Conservation (phyloP, 305 asterid genomes). For the Rubia balearica region DNA sequence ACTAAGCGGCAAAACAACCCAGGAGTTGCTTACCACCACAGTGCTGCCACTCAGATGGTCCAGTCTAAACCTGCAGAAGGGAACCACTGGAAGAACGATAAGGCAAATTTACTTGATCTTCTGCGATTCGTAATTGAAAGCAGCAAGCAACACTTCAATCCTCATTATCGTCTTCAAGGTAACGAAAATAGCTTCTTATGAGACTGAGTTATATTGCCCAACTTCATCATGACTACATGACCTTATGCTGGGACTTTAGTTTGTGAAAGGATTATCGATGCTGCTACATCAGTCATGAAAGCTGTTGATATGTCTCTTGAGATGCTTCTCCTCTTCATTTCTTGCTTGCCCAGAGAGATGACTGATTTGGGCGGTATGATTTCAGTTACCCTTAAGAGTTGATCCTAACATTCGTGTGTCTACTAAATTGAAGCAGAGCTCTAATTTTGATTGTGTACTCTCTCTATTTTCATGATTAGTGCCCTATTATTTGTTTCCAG, state of each 20-base stretch:
- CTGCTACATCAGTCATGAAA: constrained; percentile 62
- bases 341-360: constrained; percentile 77
- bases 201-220: neutral
- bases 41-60: constrained; percentile 29
- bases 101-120: constrained; percentile 57
- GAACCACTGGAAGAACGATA: constrained; percentile 33
- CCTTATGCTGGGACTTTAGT: constrained; percentile 42
- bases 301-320: constrained; percentile 62
- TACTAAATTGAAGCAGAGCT: constrained; percentile 4
- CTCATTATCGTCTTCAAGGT: constrained; percentile 82
- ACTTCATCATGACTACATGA: constrained; percentile 12
- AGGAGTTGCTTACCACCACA: constrained; percentile 23
- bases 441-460: constrained; percentile 1
- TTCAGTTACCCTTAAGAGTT: neutral
- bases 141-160: constrained; percentile 88
- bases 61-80: constrained; percentile 30
- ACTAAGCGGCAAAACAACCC: constrained; percentile 24
- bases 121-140: constrained; percentile 71
- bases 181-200: constrained; percentile 12
- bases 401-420: constrained; percentile 3
- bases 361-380: constrained; percentile 70
- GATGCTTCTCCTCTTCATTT: constrained; percentile 65
- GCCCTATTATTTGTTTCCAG: constrained; percentile 26
- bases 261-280: constrained; percentile 60
- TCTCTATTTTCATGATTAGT: neutral